Percentiles rank a stretch among this genome's conserved stretches.
These are phyloP conservation scores for Candida stauntonica DNA, from an alignment of 805 yeast species.

Conservation along the genomic window DNA sequence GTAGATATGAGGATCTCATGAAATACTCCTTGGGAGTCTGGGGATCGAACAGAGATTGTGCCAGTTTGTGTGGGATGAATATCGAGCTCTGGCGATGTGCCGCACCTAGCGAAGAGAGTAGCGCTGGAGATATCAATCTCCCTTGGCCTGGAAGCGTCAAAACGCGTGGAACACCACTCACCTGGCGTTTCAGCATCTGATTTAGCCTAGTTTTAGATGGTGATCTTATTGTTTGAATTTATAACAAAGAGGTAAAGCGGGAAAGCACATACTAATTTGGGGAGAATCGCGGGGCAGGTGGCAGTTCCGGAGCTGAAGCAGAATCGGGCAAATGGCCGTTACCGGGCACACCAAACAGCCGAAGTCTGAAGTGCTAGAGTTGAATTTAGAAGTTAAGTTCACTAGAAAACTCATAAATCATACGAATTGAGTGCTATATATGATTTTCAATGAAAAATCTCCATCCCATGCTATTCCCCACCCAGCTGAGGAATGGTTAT, in stretches of 20 bases:
- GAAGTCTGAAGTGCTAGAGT: too few species aligned
- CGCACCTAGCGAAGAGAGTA: constrained; percentile 8
- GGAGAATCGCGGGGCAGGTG: not conserved
- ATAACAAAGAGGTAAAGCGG: too few species aligned
- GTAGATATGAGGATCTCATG: constrained; percentile 30
- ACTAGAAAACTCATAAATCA: too few species aligned
- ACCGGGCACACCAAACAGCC: too few species aligned
- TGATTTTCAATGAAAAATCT: too few species aligned
- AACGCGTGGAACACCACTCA: constrained; percentile 5
- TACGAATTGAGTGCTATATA: too few species aligned
- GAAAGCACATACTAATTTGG: too few species aligned
- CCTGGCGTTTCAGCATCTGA: constrained; percentile 10
- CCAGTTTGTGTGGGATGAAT: constrained; percentile 10
- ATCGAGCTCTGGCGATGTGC: constrained; percentile 11
- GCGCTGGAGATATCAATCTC: constrained; percentile 12
- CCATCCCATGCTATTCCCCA: too few species aligned
- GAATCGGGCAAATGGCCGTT: too few species aligned
- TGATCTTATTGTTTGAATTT: not conserved
- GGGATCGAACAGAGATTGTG: constrained; percentile 11
- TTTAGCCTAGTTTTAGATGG: not conserved
- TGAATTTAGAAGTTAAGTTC: too few species aligned
- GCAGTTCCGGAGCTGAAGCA: too few species aligned
- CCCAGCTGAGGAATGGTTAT: too few species aligned
- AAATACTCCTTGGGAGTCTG: constrained; percentile 10
- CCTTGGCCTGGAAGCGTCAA: constrained; percentile 28